Conservation (phyloP, 352 stramenopile species). For the Phytophthora fragariaefolia region DNA sequence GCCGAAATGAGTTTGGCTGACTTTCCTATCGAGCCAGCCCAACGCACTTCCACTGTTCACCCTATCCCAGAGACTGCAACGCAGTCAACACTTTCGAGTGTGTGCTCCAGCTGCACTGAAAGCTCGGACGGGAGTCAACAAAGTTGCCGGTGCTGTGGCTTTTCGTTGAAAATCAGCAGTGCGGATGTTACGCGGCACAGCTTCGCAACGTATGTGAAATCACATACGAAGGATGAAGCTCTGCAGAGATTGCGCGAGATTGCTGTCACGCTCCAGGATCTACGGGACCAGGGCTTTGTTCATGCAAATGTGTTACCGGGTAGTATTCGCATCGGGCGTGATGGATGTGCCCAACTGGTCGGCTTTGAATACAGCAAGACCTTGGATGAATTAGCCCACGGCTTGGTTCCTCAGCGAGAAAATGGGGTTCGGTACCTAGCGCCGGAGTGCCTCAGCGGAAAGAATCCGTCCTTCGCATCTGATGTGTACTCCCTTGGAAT, state of each 20-base stretch:
- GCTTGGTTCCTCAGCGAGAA: neutral
- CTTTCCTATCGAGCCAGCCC: too few relatives aligned
- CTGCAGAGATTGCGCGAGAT: slow-evolving; percentile 6
- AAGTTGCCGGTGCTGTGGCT: neutral
- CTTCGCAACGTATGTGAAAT: neutral
- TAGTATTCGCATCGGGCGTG: slow-evolving; percentile 7
- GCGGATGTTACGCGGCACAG: neutral
- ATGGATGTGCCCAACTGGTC: slow-evolving; percentile 2
- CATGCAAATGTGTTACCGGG: neutral
- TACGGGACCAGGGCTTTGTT: neutral
- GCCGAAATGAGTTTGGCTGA: too few relatives aligned
- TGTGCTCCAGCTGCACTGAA: too few relatives aligned
- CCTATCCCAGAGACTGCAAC: neutral
- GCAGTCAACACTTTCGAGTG: too few relatives aligned
- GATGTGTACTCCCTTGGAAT: slow-evolving; percentile 6
- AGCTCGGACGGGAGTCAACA: neutral
- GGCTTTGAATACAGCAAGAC: neutral
- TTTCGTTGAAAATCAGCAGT: neutral
- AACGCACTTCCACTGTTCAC: neutral
- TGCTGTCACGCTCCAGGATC: slow-evolving; percentile 1
- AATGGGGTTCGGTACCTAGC: neutral
- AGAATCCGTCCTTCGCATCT: neutral
- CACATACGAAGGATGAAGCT: neutral
- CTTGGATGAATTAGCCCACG: neutral
- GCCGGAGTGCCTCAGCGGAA: slow-evolving; percentile 3